A percentile compares a stretch with the other conserved stretches of the same genome.
Evolutionary conservation across 208 protist genomes (phyloP).

Genomic region (Crithidia thermophila): DNA sequence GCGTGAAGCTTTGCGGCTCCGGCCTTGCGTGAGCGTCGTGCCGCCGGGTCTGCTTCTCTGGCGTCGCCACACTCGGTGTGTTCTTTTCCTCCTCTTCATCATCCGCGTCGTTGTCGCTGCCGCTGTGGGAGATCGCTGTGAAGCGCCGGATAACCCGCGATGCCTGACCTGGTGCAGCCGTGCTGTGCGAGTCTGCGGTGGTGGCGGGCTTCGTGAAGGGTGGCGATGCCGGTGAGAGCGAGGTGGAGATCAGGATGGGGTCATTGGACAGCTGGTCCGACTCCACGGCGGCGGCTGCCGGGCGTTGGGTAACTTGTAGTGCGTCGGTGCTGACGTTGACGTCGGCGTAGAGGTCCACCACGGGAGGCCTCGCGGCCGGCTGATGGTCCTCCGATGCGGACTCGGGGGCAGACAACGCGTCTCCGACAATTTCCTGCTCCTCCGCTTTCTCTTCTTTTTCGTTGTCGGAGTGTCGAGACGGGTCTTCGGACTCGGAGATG

Average conservation of each 20-base stretch:
- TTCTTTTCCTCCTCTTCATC: background rate
- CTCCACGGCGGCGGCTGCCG: background rate
- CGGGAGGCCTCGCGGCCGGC: background rate
- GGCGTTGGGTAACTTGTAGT: no score
- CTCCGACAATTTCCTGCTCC: no score
- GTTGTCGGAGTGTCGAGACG: background rate
- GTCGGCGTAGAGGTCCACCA: slow-evolving; percentile 8
- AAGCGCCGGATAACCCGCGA: slow-evolving; percentile 11
- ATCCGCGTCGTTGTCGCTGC: no score
- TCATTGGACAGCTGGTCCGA: no score
- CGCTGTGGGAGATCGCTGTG: slow-evolving; percentile 3
- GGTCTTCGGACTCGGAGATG: slow-evolving; percentile 2
- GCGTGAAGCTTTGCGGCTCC: background rate
- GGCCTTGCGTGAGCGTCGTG: background rate
- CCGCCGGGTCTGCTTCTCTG: slow-evolving; percentile 18
- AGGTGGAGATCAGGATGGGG: no score
- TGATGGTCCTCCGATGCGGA: background rate
- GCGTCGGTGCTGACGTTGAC: no score
- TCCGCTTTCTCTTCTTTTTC: background rate
- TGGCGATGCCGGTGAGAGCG: no score
- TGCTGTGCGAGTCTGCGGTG: no score
- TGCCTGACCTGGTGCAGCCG: no score
- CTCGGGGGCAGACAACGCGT: background rate
- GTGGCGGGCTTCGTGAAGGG: no score
- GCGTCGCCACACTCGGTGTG: slow-evolving; percentile 18